phyloP scores from a whole-genome alignment of 2,329 filamentous ascomycete species.

The Paecilomyces sp. region DNA sequence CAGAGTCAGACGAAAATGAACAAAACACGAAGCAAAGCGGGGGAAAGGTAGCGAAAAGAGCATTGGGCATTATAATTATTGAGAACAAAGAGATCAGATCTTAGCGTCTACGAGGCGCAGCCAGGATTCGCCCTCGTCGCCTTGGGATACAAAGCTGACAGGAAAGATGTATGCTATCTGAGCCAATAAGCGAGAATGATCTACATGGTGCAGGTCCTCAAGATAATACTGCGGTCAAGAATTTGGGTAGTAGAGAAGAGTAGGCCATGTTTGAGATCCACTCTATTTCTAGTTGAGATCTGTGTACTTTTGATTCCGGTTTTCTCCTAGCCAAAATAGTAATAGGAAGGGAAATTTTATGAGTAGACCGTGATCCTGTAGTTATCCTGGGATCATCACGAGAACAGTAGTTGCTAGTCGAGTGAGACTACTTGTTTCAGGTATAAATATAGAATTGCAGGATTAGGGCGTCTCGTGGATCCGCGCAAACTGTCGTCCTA shows the following conservation, averaged over 20 bases:
- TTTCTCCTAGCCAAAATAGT: background rate
- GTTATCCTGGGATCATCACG: background rate
- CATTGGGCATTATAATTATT: background rate
- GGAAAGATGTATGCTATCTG: background rate
- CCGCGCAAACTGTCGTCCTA: background rate
- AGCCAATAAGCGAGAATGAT: background rate
- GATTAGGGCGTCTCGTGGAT: background rate
- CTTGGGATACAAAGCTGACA: background rate
- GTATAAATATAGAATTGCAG: background rate
- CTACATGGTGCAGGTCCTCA: background rate
- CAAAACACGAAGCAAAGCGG: background rate
- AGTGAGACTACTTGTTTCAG: background rate
- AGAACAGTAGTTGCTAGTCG: background rate
- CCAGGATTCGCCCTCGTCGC: background rate
- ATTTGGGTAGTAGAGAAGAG: background rate
- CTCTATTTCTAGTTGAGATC: background rate
- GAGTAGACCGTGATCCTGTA: background rate
- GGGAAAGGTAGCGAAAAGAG: background rate
- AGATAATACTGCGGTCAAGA: background rate
- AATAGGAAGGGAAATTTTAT: background rate
- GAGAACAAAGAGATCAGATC: background rate
- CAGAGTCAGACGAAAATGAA: background rate
- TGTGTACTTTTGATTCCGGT: background rate
- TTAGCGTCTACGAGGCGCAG: background rate
- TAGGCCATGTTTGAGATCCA: background rate